Conservation (phyloP, 2,329 filamentous ascomycete species). For the Calonectria leucothoes region DNA sequence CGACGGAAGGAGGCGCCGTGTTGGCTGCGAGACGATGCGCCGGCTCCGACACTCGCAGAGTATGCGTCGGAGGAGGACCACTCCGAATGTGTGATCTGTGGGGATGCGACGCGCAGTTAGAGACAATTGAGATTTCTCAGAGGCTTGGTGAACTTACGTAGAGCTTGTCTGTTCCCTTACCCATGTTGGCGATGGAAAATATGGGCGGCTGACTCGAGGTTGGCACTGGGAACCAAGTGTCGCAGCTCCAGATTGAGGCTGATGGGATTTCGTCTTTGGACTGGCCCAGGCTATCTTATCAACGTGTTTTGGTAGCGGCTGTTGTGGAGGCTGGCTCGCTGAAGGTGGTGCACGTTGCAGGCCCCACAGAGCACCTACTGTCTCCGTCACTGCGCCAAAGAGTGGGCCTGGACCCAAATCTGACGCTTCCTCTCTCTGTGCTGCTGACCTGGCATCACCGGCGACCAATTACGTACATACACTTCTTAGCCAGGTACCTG, state of each 20-base stretch:
- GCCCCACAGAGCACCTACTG: conserved; percentile 4
- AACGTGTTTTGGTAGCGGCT: background rate
- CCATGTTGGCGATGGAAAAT: conserved; percentile 45
- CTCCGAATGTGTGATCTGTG: conserved; percentile 91
- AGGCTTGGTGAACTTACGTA: conserved; percentile 47
- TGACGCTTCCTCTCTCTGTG: conserved; percentile 22
- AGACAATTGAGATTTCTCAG: background rate
- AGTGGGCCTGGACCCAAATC: background rate
- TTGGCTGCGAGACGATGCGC: conserved; percentile 66
- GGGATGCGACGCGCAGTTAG: conserved; percentile 8
- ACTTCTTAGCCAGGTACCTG: background rate
- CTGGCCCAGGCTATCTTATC: background rate
- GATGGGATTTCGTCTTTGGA: background rate
- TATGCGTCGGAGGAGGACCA: conserved; percentile 94
- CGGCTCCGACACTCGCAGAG: conserved; percentile 81
- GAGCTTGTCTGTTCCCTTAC: conserved; percentile 59
- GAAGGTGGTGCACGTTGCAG: background rate
- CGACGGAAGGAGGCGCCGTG: conserved; percentile 77
- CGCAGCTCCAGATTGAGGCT: background rate
- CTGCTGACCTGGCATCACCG: conserved; percentile 43
- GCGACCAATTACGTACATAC: conserved; percentile 41
- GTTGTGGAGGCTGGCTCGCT: background rate
- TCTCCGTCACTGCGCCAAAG: background rate
- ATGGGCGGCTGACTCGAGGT: background rate
- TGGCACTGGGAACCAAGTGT: background rate